These are phyloP conservation scores for Nitzschia inconspicua DNA, from an alignment of 108 stramenopile genomes.

Conservation along the genomic window DNA sequence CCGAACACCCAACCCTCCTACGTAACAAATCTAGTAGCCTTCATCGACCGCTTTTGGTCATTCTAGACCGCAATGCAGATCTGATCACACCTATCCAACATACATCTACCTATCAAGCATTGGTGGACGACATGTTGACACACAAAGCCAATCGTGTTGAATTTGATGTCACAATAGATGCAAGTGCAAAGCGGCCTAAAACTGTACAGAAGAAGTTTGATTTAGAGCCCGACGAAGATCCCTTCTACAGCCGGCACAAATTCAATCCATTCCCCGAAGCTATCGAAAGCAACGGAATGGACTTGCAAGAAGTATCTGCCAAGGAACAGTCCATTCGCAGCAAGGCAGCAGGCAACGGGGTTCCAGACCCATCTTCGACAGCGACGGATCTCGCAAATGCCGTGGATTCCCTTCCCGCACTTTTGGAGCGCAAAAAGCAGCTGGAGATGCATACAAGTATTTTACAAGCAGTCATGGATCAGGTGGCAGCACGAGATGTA, in stretches of 20 bases:
- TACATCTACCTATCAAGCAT: conserved; percentile 93
- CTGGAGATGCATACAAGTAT: conserved; percentile 96
- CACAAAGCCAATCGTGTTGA: conserved; percentile 91
- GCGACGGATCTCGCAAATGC: conserved; percentile 78
- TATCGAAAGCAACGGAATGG: conserved; percentile 92
- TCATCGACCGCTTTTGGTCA: conserved; percentile 88
- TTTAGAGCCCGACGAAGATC: conserved; percentile 89
- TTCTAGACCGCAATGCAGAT: conserved; percentile 94
- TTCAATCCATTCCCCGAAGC: conserved; percentile 96
- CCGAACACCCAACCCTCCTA: conserved; percentile 76
- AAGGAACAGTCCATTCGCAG: conserved; percentile 77
- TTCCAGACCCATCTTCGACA: conserved; percentile 31
- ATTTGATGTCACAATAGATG: conserved; percentile 57
- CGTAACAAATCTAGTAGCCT: conserved; percentile 36
- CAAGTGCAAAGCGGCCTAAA: conserved; percentile 43
- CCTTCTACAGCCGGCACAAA: conserved; percentile 85
- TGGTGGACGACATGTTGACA: conserved; percentile 92
- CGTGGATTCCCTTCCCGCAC: conserved; percentile 91
- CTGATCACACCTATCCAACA: conserved; percentile 91
- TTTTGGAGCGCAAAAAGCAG: conserved; percentile 93
- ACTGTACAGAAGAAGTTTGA: conserved; percentile 83
- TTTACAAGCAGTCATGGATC: conserved; percentile 95
- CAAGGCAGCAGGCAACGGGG: conserved; percentile 35
- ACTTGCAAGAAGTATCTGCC: conserved; percentile 87
- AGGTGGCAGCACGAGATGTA: conserved; percentile 94